Evolutionary conservation across 148 eudicot genomes (phyloP).

Genomic region (Camellia lanceoleosa): DNA sequence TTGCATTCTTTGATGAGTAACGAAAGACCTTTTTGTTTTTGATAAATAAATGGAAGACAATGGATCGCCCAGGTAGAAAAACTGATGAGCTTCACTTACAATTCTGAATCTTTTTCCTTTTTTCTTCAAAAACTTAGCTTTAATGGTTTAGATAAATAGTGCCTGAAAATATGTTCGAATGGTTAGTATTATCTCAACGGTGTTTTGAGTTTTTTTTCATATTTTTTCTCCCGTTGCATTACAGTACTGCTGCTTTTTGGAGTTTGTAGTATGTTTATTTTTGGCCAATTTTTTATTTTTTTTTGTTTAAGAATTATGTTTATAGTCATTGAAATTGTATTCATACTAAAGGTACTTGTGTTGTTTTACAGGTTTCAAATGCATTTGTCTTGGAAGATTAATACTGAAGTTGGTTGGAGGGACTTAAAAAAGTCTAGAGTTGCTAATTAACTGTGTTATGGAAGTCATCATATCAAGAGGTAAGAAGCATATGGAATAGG

Average conservation of each 20-base stretch:
- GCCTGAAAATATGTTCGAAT: background rate
- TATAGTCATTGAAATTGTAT: background rate
- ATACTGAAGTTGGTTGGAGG: background rate
- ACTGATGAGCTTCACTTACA: too few species aligned
- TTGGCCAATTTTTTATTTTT: too few species aligned
- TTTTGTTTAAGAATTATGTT: too few species aligned
- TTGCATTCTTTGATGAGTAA: too few species aligned
- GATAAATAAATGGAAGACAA: too few species aligned
- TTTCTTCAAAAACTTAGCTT: background rate
- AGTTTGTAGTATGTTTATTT: too few species aligned
- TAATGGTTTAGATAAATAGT: background rate
- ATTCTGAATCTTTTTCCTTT: too few species aligned
- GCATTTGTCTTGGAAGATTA: background rate
- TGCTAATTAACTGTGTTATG: background rate
- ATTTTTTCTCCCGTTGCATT: background rate
- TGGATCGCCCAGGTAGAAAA: too few species aligned
- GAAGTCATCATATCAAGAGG: background rate
- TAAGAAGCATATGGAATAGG: too few species aligned
- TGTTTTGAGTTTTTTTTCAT: background rate
- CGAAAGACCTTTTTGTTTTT: too few species aligned
- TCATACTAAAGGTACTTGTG: background rate
- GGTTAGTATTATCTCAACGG: background rate
- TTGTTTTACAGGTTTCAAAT: background rate
- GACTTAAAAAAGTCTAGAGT: background rate
- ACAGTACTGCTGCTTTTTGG: too few species aligned